A percentile compares a stretch with the other conserved stretches of the same genome.
These are phyloP conservation scores for Botrytis aclada DNA, from an alignment of 2,329 filamentous ascomycete species.

Conservation along the genomic window DNA sequence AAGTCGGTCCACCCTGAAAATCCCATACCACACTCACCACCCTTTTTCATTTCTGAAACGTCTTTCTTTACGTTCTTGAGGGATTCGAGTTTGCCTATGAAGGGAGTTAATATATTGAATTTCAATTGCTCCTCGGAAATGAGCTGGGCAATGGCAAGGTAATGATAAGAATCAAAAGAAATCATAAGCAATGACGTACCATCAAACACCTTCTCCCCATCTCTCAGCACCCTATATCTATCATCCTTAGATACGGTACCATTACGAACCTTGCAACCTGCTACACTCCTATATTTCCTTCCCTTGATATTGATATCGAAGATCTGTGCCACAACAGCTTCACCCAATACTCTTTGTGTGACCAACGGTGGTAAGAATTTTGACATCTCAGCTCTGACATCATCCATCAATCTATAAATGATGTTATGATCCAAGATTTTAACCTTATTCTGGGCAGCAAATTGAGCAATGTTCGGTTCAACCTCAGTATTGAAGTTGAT, in stretches of 20 bases:
- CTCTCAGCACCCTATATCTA: slow-evolving; percentile 69
- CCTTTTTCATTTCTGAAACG: slow-evolving; percentile 83
- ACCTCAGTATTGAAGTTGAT: slow-evolving; percentile 81
- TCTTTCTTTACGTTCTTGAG: slow-evolving; percentile 94
- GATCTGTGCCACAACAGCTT: slow-evolving; percentile 79
- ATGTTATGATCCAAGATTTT: slow-evolving; percentile 80
- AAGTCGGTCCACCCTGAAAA: slow-evolving; percentile 80
- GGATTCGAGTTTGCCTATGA: slow-evolving; percentile 69
- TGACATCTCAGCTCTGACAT: slow-evolving; percentile 65
- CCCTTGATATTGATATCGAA: slow-evolving; percentile 82
- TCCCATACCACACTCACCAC: slow-evolving; percentile 86
- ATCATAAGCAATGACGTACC: slow-evolving; percentile 57
- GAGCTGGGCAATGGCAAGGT: background rate
- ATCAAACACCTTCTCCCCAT: slow-evolving; percentile 70
- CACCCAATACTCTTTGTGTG: slow-evolving; percentile 71
- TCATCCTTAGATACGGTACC: slow-evolving; percentile 64
- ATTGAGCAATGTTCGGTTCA: slow-evolving; percentile 62
- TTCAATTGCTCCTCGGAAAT: background rate
- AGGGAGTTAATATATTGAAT: slow-evolving; percentile 1
- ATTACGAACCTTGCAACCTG: slow-evolving; percentile 84
- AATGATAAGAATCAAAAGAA: background rate
- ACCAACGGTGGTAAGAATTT: slow-evolving; percentile 66
- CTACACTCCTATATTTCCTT: slow-evolving; percentile 68
- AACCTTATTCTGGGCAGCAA: slow-evolving; percentile 71
- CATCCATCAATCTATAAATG: slow-evolving; percentile 77